Base-by-base conservation (phyloP, 176 grass and related monocot genomes). In the Carex littledalei region DNA sequence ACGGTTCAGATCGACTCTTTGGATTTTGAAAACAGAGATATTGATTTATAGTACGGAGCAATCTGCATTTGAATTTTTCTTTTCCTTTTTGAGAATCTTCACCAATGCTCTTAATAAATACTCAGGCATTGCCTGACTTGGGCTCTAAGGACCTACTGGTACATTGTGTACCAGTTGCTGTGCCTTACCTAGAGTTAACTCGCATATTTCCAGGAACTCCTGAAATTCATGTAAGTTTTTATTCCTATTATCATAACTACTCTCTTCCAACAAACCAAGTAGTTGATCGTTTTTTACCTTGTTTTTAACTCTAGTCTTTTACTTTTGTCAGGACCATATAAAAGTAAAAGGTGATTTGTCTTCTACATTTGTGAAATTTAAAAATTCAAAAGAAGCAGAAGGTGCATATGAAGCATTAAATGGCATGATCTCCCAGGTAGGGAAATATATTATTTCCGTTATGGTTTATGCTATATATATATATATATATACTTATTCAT, bases 291-390 rank as follows among this genome's bases (percentile, higher is more conserved):
- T 26, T 55, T 17, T 77, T 45, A 13, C 22, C 21, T 86, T 63
- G 56, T 39, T 45, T 72, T 11, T 84, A 86, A 86, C 50, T 10
- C 77, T 85, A 16, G 20, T 15, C 20, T 59, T 63, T 59, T 63
- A 79, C 31, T 0, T 21, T 89, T 61, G n/a, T 64, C 72, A 98
- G 92, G 86, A 71, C 34, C 86, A 75, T 86, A 60, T 86, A 10
- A 91, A 86, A 82, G 72, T 92, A 52, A 82, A 90, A 74, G 95
- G 95, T 71, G 84, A 86, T 24, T 86, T 79, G 84, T 98, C 94
- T 64, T 94, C 93, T 62, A 98, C 91, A 34, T 87, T 29, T 89
- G 87, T 86, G 75, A 24, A 24, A 24, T 24, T 24, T 24, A 84
- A 54, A 5, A 72, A 88, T 39, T 3, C 21, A 70, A 78, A 69